These are phyloP conservation scores for Teratosphaeria pseudoeucalypti DNA, from an alignment of 2,329 filamentous ascomycete species.

Conservation along the genomic window DNA sequence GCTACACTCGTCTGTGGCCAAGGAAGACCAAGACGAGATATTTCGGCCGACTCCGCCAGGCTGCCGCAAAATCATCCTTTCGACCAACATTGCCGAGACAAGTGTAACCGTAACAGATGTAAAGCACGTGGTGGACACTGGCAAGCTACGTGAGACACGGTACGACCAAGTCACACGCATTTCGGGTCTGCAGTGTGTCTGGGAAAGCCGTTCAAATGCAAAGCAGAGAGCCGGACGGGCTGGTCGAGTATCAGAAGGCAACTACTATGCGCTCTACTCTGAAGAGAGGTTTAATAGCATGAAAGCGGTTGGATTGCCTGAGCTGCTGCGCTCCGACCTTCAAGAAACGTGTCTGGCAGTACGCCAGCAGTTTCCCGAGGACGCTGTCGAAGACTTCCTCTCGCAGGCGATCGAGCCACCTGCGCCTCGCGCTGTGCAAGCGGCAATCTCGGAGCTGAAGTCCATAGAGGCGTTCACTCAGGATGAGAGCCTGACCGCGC, in stretches of 20 bases:
- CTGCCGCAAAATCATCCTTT: slow-evolving; percentile 39
- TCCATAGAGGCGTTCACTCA: slow-evolving; percentile 33
- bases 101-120: slow-evolving; percentile 44
- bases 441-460: slow-evolving; percentile 31
- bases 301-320: slow-evolving; percentile 25
- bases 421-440: slow-evolving; percentile 24
- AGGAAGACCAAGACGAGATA: slow-evolving; percentile 32
- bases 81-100: slow-evolving; percentile 43
- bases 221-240: slow-evolving; percentile 42
- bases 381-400: slow-evolving; percentile 33
- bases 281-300: slow-evolving; percentile 26
- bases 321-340: slow-evolving; percentile 35
- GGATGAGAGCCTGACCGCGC: slow-evolving; percentile 34
- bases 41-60: slow-evolving; percentile 31
- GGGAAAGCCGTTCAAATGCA: slow-evolving; percentile 39
- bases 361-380: slow-evolving; percentile 29
- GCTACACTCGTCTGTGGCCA: slow-evolving; percentile 37
- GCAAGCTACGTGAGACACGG: slow-evolving; percentile 30
- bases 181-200: slow-evolving; percentile 31
- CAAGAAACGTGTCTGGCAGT: slow-evolving; percentile 36
- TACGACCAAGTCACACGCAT: slow-evolving; percentile 33
- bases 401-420: slow-evolving; percentile 38
- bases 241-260: slow-evolving; percentile 38
- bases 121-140: slow-evolving; percentile 40
- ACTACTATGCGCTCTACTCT: slow-evolving; percentile 41